phyloP scores from a whole-genome alignment of 1,139 yeast genomes.

The Pichia sp. region DNA sequence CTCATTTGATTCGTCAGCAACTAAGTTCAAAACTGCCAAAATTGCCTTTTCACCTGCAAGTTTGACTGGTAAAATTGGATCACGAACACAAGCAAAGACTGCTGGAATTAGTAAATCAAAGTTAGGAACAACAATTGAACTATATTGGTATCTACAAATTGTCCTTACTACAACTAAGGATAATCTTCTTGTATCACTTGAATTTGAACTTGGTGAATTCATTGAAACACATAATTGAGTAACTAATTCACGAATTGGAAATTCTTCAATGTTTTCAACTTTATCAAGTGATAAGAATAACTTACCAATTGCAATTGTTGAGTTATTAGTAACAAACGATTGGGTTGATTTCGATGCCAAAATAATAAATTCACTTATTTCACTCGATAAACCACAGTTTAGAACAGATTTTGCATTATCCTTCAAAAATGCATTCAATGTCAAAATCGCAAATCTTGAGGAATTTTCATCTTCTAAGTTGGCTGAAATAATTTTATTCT shows the following conservation, averaged over 20 bases:
- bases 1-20: constrained; percentile 58
- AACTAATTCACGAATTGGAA: constrained; percentile 27
- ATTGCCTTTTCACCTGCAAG: constrained; percentile 93
- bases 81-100: constrained; percentile 78
- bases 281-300: constrained; percentile 47
- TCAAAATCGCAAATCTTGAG: constrained; percentile 59
- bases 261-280: constrained; percentile 30
- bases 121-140: constrained; percentile 42
- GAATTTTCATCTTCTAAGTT: constrained; percentile 33
- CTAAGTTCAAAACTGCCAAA: constrained; percentile 62
- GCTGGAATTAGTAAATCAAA: constrained; percentile 61
- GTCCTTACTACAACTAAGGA: constrained; percentile 74
- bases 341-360: constrained; percentile 40
- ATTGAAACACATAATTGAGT: constrained; percentile 45
- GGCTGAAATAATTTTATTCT: constrained; percentile 50
- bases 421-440: constrained; percentile 73
- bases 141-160: constrained; percentile 55
- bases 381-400: constrained; percentile 42
- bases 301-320: constrained; percentile 81
- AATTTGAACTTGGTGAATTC: constrained; percentile 49
- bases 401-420: constrained; percentile 64
- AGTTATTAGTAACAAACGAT: constrained; percentile 67
- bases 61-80: constrained; percentile 80
- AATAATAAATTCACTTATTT: constrained; percentile 44
- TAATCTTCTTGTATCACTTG: constrained; percentile 76